Base-by-base conservation (phyloP, 805 yeast genomes). In the Barnettozyma botsteinii region DNA sequence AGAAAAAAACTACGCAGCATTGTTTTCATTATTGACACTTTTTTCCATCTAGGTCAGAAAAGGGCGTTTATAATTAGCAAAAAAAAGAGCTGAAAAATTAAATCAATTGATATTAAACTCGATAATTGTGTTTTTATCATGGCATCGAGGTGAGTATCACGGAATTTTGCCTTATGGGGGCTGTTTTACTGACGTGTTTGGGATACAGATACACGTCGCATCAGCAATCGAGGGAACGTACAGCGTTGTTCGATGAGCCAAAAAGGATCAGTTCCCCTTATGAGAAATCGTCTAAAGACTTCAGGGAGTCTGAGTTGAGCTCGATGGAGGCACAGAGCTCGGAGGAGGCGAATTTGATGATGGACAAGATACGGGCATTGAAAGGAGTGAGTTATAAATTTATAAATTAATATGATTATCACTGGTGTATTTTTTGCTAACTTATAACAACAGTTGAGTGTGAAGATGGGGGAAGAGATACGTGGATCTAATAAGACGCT, bases 241-340 rank as follows among this genome's bases (percentile, higher is more conserved):
- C 57, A 2, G 37, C 55, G 19, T 40, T 54, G 5, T 54, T 54
- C 26, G 59, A 50, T 26, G 49, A 48, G 30, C 57, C 59, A 11
- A 48, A 45, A 31, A 42, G 69, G 28, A 58, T 67, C 1, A 54
- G 66, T 2, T 69, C 75, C 1, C 73, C 77, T 1, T 72, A 70
- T 49, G 67, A 60, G 15, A 52, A 55, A n/a, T 38, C 52, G 15
- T 52, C 50, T 20, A 50, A 64, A 32, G 76, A 69, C 52, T 72
- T 66, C 53, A 64, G 73, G 12, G 82, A 78, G 32, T 61, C 76
- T 21, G 66, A 71, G 41, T 52, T 79, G 49, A 72, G 81, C 17
- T 77, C 75, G 44, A 55, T 82, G 35, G 89, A 82, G 55, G 68
- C 81, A 4, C 89, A 82, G 53, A 73, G 73, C 45, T 84, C 77